Percentiles rank a stretch among this genome's conserved stretches.
Conservation (phyloP, 768 basidiomycete species). For the Kwoniella europaea region DNA sequence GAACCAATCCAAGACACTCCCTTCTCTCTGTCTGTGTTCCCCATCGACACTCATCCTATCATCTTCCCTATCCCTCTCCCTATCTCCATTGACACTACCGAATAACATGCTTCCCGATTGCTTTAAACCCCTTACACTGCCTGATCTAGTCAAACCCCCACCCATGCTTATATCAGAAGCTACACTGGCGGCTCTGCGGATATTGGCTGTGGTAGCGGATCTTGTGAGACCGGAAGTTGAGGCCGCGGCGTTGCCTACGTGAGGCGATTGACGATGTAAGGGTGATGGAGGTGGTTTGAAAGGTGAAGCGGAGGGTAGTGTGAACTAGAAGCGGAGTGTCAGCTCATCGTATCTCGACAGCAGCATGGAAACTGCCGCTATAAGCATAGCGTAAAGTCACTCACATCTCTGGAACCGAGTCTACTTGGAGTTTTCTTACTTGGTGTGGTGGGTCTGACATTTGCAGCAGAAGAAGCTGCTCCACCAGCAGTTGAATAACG, state of each 20-base stretch:
- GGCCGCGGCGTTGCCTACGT: conserved; percentile 10
- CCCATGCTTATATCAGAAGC: conserved; percentile 44
- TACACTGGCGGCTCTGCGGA: conserved; percentile 35
- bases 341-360: not conserved
- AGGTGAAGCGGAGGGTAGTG: conserved; percentile 41
- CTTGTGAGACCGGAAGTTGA: conserved; percentile 27
- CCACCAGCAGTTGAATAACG: conserved; percentile 22
- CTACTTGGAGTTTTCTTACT: conserved; percentile 16
- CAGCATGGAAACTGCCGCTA: not conserved
- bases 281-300: conserved; percentile 43
- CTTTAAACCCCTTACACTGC: conserved; percentile 15
- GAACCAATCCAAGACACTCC: conserved; percentile 49
- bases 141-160: conserved; percentile 18
- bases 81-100: conserved; percentile 30
- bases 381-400: not conserved
- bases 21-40: conserved; percentile 31
- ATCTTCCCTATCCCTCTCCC: conserved; percentile 28
- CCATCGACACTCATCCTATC: conserved; percentile 48
- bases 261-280: conserved; percentile 22
- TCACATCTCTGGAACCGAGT: conserved; percentile 23
- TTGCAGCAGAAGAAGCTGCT: conserved; percentile 18
- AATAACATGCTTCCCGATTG: conserved; percentile 38
- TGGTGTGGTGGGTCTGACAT: conserved; percentile 24
- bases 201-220: conserved; percentile 40
- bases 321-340: conserved; percentile 20